These are phyloP conservation scores for Diutina rugosa DNA, from an alignment of 1,139 yeast genomes.

Conservation along the genomic window DNA sequence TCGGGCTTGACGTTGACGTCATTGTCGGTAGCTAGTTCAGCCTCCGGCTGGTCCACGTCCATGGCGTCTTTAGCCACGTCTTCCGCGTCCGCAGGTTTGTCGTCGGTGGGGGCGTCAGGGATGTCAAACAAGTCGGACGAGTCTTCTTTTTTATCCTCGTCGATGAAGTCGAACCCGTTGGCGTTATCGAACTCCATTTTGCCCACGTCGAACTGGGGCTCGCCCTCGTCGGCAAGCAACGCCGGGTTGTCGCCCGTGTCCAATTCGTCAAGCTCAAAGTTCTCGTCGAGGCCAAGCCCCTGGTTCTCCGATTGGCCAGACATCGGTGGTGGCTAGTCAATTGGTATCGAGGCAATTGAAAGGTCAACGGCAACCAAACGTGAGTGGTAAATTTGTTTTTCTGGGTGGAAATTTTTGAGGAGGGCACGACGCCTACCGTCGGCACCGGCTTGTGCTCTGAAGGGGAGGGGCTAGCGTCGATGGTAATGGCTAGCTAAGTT, in stretches of 20 bases:
- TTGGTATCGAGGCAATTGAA: neutral
- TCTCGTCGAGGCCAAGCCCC: slow-evolving; percentile 1
- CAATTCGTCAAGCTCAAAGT: neutral
- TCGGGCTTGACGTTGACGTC: neutral
- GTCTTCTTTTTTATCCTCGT: neutral
- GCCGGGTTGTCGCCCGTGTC: neutral
- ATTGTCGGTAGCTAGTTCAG: neutral
- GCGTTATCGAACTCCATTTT: neutral
- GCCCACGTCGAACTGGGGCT: neutral
- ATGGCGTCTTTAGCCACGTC: neutral
- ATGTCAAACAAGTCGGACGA: neutral
- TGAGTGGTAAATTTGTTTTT: neutral
- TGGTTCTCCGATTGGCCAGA: slow-evolving; percentile 1
- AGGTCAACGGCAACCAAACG: neutral
- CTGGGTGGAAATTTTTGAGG: neutral
- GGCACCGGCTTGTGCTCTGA: no score
- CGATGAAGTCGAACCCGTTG: neutral
- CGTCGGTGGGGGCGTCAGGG: neutral
- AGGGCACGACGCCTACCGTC: neutral
- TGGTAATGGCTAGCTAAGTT: no score
- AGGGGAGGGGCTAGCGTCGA: no score
- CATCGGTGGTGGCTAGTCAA: neutral
- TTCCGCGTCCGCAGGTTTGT: neutral
- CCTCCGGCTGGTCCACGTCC: neutral
- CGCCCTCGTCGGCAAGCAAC: neutral